Base-by-base conservation (phyloP, 371 early-diverging fungal species). In the Capniomyces stellatus region DNA sequence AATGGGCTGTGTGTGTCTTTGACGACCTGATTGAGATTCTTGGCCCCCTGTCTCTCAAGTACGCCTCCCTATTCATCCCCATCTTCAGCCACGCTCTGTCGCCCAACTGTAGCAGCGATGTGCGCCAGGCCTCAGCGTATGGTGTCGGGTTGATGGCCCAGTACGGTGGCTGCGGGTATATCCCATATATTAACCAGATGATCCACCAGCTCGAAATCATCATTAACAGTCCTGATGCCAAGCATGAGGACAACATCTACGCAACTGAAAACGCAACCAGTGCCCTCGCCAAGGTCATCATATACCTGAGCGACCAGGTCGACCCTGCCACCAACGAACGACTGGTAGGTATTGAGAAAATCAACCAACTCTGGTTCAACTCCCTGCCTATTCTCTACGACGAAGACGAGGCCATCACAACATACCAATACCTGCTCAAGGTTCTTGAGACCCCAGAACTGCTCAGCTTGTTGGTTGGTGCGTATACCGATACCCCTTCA, bases 101-200 rank as follows among this genome's bases (percentile, higher is more conserved):
- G n/a, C 83, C 81, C 54, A 62, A 75, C 30, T 71, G 73, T 44
- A 52, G 55, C 43, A 52, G 69, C 0, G 85, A 90, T 56, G 79
- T 93, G 28, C 81, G 91, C 29, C 95, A 96, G 73, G 83, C 92
- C 12, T 84, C 90, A 23, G 83, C 87, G 15, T 96, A 88, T 64
- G 93, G 93, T 58, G 70, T 90, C 40, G 95, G 95, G 54, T 73
- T 90, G 8, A 77, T 80, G 58, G 94, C 87, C 30, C 75, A 85
- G 64, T 78, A 75, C 51, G 93, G 89, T 52, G 91, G 89, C 19
- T 73, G 75, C 25, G 71, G 75, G 35, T 87, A 83, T 59, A 75
- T 77, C 0, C 80, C 76, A 54, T 76, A 81, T 49, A 72, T 71
- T 52, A 70, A 59, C 44, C 60, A 55, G 2, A 66, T 58, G 31